Base-by-base conservation (phyloP, 2,329 filamentous ascomycete species). In the Aspergillus felis region DNA sequence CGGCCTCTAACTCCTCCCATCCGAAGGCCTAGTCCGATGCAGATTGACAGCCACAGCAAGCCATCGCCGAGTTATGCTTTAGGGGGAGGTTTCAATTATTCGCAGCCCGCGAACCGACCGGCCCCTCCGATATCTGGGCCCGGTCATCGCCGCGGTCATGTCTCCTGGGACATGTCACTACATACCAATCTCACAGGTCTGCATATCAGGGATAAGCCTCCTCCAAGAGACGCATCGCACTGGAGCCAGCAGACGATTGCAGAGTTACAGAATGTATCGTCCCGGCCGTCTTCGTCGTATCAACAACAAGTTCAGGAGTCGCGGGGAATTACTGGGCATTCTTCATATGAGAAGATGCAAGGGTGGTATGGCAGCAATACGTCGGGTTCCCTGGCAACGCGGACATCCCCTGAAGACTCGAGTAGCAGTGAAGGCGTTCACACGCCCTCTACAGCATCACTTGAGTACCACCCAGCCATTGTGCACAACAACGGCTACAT, bases 21-120 rank as follows among this genome's bases (percentile, higher is more conserved):
- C 51, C 84, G 87, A 50, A 82, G 83, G 54, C 80, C 84, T 2
- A 92, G 90, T 53, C 90, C 91, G 0, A 92, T 94, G 90, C 84
- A 89, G 68, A 76, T 92, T 9, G 91, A 96, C 64, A 68, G 75
- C 46, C 78, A 78, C 3, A 74, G 52, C 64, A 77, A 17, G 54
- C 75, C 68, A n/a, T 51, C 64, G n/a, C 62, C 65, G 3, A 65
- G 55, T 38, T 64, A 70, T 51, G 64, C 55, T 7, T 72, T 75
- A 57, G 67, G 69, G 10, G 66, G 69, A 27, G 69, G 70, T 0
- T 77, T 73, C 58, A 72, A 68, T 51, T 74, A 74, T 42, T 57
- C 60, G 6, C 70, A 70, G 27, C 69, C 72, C 4, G 59, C 68
- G 7, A 68, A 67, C 35, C 74, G 76, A 24, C 75, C 76, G 22